phyloP scores from a whole-genome alignment of 1,284 basidiomycete species.

The Tremellales sp. region DNA sequence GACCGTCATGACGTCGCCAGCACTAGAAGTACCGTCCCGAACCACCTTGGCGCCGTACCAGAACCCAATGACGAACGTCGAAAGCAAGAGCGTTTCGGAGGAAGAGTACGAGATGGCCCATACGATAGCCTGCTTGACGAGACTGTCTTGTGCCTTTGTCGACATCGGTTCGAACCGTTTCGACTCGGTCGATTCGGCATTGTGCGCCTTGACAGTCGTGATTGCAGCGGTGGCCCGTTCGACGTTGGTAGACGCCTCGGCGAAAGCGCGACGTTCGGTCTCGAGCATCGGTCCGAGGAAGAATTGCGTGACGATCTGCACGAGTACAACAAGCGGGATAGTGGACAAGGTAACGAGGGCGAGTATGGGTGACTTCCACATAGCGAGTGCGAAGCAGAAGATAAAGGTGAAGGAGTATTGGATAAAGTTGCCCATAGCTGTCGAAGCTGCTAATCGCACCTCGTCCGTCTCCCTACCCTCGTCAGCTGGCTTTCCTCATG shows the following conservation, averaged over 20 bases:
- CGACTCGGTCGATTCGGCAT: constrained; percentile 66
- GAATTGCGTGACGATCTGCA: constrained; percentile 70
- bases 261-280: constrained; percentile 63
- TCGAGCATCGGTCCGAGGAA: constrained; percentile 63
- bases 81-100: constrained; percentile 73
- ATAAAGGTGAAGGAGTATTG: constrained; percentile 77
- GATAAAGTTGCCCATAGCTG: constrained; percentile 69
- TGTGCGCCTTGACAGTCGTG: constrained; percentile 92
- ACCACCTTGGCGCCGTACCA: constrained; percentile 93
- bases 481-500: constrained; percentile 4
- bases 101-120: constrained; percentile 72
- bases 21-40: constrained; percentile 60
- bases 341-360: constrained; percentile 88
- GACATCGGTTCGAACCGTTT: constrained; percentile 54
- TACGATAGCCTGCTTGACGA: constrained; percentile 57
- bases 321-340: constrained; percentile 73
- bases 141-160: constrained; percentile 52
- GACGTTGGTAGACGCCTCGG: constrained; percentile 69
- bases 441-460: constrained; percentile 75
- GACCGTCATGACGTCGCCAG: constrained; percentile 84
- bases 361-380: constrained; percentile 73
- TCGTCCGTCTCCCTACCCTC: constrained; percentile 82
- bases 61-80: constrained; percentile 94
- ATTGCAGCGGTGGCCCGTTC: constrained; percentile 76
- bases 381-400: constrained; percentile 74